Evolutionary conservation across 768 basidiomycete species (phyloP).

Genomic region (Pisolithus sp.): DNA sequence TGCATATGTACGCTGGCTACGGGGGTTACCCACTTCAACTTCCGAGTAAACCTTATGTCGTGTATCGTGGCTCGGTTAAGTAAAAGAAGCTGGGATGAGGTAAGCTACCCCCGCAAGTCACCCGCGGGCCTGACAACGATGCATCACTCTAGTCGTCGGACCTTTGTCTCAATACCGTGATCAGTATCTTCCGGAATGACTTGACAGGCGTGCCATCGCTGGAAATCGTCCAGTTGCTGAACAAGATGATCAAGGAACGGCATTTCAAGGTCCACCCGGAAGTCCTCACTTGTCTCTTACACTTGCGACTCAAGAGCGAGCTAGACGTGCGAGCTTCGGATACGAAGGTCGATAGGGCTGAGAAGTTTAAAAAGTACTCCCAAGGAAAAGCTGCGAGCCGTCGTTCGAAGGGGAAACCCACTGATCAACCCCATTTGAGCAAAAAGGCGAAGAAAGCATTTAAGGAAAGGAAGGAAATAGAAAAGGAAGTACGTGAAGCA

Average conservation of each 20-base stretch:
- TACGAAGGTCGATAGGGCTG: conserved; percentile 53
- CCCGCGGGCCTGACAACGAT: conserved; percentile 5
- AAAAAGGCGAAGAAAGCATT: conserved; percentile 79
- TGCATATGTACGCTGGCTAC: conserved; percentile 83
- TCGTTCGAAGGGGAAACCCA: conserved; percentile 39
- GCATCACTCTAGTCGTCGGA: conserved; percentile 62
- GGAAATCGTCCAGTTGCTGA: conserved; percentile 83
- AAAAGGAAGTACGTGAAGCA: conserved; percentile 53
- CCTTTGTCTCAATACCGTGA: conserved; percentile 74
- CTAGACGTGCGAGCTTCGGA: conserved; percentile 74
- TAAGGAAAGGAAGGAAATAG: conserved; percentile 83
- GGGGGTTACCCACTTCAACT: conserved; percentile 94
- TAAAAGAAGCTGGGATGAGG: conserved; percentile 84
- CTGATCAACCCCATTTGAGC: conserved; percentile 70
- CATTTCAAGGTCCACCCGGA: conserved; percentile 87
- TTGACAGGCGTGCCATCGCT: conserved; percentile 75
- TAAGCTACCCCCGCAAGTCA: conserved; percentile 30
- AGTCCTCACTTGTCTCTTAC: conserved; percentile 76
- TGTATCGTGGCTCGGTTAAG: conserved; percentile 79
- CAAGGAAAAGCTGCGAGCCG: conserved; percentile 35
- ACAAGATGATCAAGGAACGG: conserved; percentile 94
- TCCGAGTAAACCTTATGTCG: conserved; percentile 86
- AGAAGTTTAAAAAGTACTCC: conserved; percentile 33
- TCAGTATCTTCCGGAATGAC: conserved; percentile 79
- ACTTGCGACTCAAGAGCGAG: conserved; percentile 84